Conservation (phyloP, 2,329 filamentous ascomycete genomes). For the Gaeumannomyces tritici region DNA sequence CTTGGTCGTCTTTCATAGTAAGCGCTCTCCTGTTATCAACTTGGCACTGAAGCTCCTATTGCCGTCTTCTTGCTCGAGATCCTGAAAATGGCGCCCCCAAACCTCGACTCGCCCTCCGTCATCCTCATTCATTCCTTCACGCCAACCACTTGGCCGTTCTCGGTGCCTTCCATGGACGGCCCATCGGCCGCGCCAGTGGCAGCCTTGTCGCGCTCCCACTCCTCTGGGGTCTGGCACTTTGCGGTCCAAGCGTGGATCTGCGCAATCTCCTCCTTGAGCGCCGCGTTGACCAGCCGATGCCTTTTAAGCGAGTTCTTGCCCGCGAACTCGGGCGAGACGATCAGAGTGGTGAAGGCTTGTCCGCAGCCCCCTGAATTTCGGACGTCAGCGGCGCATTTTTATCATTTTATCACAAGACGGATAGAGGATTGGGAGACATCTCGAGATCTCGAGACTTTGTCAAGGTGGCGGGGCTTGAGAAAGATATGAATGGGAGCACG, state of each 20-base stretch:
- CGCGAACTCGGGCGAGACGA: conserved; percentile 57
- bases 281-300: conserved; percentile 76
- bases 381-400: neutral
- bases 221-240: conserved; percentile 84
- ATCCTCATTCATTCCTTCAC: conserved; percentile 15
- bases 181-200: conserved; percentile 17
- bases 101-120: too few species aligned
- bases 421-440: too few species aligned
- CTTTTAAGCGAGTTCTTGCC: conserved; percentile 71
- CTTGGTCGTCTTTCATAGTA: too few species aligned
- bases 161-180: conserved; percentile 33
- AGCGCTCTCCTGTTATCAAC: too few species aligned
- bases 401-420: neutral
- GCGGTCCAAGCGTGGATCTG: conserved; percentile 92
- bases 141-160: conserved; percentile 31
- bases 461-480: conserved; percentile 22
- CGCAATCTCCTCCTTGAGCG: conserved; percentile 79
- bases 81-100: neutral
- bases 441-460: conserved; percentile 12
- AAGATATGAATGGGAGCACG: neutral
- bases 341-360: conserved; percentile 49
- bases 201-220: conserved; percentile 63
- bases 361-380: conserved; percentile 43
- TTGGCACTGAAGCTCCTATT: too few species aligned
- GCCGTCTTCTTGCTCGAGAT: too few species aligned